A percentile compares a stretch with the other conserved stretches of the same genome.
Conservation (phyloP, 495 filamentous ascomycete genomes). For the Penicillium taxi region DNA sequence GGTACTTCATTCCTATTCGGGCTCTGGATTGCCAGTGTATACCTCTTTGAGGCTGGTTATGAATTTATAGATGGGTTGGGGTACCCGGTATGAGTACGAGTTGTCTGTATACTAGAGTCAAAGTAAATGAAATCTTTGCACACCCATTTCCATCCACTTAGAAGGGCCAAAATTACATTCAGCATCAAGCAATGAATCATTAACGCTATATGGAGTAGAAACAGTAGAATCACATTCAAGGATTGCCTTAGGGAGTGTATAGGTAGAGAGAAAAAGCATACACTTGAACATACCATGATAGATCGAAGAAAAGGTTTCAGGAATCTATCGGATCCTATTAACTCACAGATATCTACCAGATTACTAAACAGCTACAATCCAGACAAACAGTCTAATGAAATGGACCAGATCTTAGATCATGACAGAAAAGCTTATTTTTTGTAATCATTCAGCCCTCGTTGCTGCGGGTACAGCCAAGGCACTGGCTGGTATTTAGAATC, state of each 20-base stretch:
- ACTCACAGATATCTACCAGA: no score
- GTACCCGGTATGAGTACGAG: slow-evolving; percentile 7
- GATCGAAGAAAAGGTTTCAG: no score
- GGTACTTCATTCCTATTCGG: background rate
- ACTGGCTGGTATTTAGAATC: slow-evolving; percentile 38
- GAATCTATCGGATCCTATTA: no score
- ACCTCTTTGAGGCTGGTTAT: background rate
- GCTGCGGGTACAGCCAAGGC: slow-evolving; percentile 28
- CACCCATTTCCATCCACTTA: slow-evolving; percentile 4
- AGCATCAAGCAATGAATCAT: no score
- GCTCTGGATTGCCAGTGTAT: background rate
- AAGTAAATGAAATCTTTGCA: slow-evolving; percentile 13
- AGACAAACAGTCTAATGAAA: no score
- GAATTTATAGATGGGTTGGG: slow-evolving; percentile 1
- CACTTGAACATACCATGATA: no score
- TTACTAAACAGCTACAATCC: no score
- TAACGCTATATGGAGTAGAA: no score
- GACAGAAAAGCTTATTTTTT: slow-evolving; percentile 31
- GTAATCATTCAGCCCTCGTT: slow-evolving; percentile 40
- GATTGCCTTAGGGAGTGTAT: no score
- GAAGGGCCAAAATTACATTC: no score
- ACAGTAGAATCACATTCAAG: no score
- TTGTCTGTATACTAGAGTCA: slow-evolving; percentile 24
- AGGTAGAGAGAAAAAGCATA: no score
- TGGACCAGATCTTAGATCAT: slow-evolving; percentile 11